Evolutionary conservation across 2,329 filamentous ascomycete genomes (phyloP), one percentile per base, ranked within the genome.

Genomic region (Colletotrichum orbiculare): DNA sequence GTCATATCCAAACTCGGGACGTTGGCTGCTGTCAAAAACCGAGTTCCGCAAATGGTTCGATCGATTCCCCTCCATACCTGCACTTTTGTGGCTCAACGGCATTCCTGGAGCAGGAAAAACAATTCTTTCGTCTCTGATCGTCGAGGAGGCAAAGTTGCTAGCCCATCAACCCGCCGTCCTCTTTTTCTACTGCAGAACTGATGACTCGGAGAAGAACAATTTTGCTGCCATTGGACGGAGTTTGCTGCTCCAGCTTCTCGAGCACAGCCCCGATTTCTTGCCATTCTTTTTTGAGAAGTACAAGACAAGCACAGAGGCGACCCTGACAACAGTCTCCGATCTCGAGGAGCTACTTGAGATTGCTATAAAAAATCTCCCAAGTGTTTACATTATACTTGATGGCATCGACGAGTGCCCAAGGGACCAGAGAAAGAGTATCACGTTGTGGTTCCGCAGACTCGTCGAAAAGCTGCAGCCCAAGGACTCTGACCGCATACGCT

Each of bases 31-130:
- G 1, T n/a, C 12, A 0, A 53, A 53, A 12, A 2, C 7, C 11
- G 49, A 53, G 10, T 53, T 53, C 15, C 7, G n/a, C 9, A 53
- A 17, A 10, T 53, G 49, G 49, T 25, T 41, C n/a, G 37, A 39
- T n/a, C 35, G 1, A 7, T 53, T 53, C 7, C 49, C 49, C 6
- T 17, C n/a, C 6, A 53, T 41, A 6, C 49, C 49, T 3, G 11
- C 35, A 2, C 33, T 53, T 6, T 15, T 53, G 1, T 53, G 49
- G 49, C 35, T 53, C 2, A 53, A 41, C 49, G 49, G 35, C 7
- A 34, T 53, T 0, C 49, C 49, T 4, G 49, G 49, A 8, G 49
- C 49, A 2, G 49, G 49, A 0, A 53, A 53, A 8, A 53, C 49
- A 0, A 39, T 53, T 12, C n/a, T 53, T 10, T 12, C 49, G 0